Conservation (phyloP, 768 basidiomycete species). For the Lactarius trivialis region DNA sequence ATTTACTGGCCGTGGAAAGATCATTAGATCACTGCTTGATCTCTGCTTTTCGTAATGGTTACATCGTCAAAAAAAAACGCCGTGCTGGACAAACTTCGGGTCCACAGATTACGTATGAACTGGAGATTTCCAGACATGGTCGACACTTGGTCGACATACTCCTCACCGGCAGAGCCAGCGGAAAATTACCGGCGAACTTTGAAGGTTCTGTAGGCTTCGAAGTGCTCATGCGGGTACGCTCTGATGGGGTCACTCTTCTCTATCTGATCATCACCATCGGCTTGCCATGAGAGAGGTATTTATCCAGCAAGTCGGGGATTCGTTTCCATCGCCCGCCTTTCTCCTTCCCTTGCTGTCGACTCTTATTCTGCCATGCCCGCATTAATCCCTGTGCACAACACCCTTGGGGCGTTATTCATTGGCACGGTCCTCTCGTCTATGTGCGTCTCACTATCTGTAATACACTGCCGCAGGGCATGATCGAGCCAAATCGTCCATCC, state of each 20-base stretch:
- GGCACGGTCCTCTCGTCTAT: neutral
- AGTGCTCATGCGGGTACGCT: neutral
- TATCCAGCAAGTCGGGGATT: neutral
- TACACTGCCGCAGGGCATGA: neutral
- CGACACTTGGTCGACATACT: neutral
- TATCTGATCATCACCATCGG: too few relatives aligned
- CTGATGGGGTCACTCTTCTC: neutral
- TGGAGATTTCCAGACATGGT: neutral
- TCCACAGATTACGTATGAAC: too few relatives aligned
- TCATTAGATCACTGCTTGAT: too few relatives aligned
- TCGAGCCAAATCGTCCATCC: neutral
- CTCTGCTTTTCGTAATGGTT: too few relatives aligned
- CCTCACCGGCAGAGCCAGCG: neutral
- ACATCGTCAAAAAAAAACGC: too few relatives aligned
- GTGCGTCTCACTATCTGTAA: neutral
- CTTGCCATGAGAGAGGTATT: neutral
- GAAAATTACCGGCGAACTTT: neutral
- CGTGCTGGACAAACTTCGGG: too few relatives aligned
- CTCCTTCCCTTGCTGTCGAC: neutral
- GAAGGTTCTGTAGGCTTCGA: neutral
- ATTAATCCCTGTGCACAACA: neutral
- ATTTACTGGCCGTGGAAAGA: too few relatives aligned
- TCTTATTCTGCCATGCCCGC: neutral
- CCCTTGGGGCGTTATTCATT: neutral
- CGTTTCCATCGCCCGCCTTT: neutral